Conservation (phyloP, 2,329 filamentous ascomycete genomes). For the Calycina marina region DNA sequence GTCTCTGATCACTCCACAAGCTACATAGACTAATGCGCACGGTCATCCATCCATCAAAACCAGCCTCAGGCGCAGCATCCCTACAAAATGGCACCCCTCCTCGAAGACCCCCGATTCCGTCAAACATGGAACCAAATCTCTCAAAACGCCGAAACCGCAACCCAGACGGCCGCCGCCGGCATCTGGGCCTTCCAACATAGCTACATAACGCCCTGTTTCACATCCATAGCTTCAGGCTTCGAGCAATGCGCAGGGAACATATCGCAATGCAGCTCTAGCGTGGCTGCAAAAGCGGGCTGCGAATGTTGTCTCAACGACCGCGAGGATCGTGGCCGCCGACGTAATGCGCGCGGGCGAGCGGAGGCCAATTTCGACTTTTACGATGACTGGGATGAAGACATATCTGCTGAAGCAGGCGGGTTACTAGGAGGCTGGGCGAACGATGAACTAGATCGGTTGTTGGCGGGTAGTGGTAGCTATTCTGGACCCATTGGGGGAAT, state of each 20-base stretch:
- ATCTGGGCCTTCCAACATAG: slow-evolving; percentile 80
- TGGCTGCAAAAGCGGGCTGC: no score
- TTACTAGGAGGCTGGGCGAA: slow-evolving; percentile 61
- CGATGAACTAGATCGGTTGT: slow-evolving; percentile 73
- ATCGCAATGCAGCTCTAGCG: no score
- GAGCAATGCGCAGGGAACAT: slow-evolving; percentile 57
- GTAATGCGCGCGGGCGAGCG: slow-evolving; percentile 52
- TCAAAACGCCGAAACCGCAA: slow-evolving; percentile 78
- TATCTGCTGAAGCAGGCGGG: slow-evolving; percentile 36
- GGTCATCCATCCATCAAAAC: no score
- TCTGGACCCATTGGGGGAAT: slow-evolving; percentile 28
- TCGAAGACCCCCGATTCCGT: slow-evolving; percentile 75
- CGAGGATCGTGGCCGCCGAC: slow-evolving; percentile 58
- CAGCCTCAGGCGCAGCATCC: no score
- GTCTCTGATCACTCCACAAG: no score
- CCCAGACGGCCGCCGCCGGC: slow-evolving; percentile 79
- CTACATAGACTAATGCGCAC: no score
- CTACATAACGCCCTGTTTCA: slow-evolving; percentile 72
- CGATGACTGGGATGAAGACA: slow-evolving; percentile 74
- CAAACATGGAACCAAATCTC: slow-evolving; percentile 89
- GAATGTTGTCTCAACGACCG: slow-evolving; percentile 58
- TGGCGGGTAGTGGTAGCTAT: slow-evolving; percentile 51
- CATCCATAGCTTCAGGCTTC: slow-evolving; percentile 48
- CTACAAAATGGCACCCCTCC: slow-evolving; percentile 27
- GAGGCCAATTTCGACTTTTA: slow-evolving; percentile 95